phyloP scores from a whole-genome alignment of 1,284 basidiomycete species.

The Macrocybe sp. region DNA sequence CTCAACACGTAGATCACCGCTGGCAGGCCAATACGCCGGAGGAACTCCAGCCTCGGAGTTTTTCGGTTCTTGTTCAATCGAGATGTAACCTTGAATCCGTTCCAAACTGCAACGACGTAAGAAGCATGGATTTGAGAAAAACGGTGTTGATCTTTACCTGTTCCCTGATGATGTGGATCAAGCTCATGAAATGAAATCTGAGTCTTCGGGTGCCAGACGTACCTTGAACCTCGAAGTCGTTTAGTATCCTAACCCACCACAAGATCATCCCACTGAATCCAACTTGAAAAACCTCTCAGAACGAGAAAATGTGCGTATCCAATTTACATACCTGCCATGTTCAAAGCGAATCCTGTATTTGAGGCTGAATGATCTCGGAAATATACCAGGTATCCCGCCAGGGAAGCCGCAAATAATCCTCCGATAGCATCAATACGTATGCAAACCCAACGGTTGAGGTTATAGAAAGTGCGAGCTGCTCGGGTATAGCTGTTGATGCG shows the following conservation, averaged over 20 bases:
- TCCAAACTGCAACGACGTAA: slow-evolving; percentile 46
- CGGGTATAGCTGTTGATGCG: slow-evolving; percentile 37
- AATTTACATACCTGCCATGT: slow-evolving; percentile 33
- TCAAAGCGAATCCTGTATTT: slow-evolving; percentile 53
- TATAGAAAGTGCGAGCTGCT: slow-evolving; percentile 34
- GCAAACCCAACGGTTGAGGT: slow-evolving; percentile 41
- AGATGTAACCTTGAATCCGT: slow-evolving; percentile 68
- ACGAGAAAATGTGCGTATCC: neutral
- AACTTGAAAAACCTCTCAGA: slow-evolving; percentile 24
- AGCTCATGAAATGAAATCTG: neutral
- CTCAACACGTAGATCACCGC: slow-evolving; percentile 62
- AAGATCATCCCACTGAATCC: slow-evolving; percentile 53
- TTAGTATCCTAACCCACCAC: slow-evolving; percentile 46
- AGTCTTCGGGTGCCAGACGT: slow-evolving; percentile 10
- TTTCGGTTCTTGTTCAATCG: slow-evolving; percentile 68
- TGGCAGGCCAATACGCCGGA: slow-evolving; percentile 77
- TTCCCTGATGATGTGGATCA: slow-evolving; percentile 29
- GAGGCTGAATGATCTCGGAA: slow-evolving; percentile 34
- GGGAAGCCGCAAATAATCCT: slow-evolving; percentile 43
- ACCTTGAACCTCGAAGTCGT: slow-evolving; percentile 59
- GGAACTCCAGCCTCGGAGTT: slow-evolving; percentile 46
- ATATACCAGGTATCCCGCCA: slow-evolving; percentile 53
- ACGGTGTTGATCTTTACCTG: slow-evolving; percentile 31
- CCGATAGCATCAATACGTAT: slow-evolving; percentile 39
- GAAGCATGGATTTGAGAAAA: neutral